Evolutionary conservation across 129 eudicot genomes (phyloP), one percentile per base, ranked within the genome.

Genomic region (Helianthus tuberosus): DNA sequence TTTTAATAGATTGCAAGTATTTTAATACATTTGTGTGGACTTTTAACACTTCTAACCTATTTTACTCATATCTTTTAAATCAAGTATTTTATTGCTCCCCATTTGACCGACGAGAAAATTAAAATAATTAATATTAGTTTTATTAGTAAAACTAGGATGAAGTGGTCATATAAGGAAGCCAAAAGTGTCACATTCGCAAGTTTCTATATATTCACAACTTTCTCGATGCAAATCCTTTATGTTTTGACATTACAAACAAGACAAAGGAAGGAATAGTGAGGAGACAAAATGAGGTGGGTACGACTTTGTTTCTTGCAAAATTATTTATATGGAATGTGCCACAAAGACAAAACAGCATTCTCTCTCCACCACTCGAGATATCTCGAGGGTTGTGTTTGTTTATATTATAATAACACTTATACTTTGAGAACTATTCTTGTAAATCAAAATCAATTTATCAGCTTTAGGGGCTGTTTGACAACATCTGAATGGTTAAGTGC

Each of bases 231-330:
- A 46, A 14, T 47, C 29, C 20, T 16, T 25, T 47, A 49, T 27
- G 43, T 48, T 47, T 68, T 68, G 17, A 48, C 25, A 12, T 48
- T 49, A 5, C 10, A 15, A 59, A 59, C 8, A 25, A 27, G 65
- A 72, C 76, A 71, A 71, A 25, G 25, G 10, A 25, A 58, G 46
- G 12, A 27, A 60, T 72, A 43, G 46, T 59, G 27, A 39, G 80
- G 74, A 44, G 74, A 76, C 80, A 76, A 66, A 1, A 55, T 67
- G 58, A 3, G 60, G 80, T 75, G 73, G 66, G 57, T 75, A 38
- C 17, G 65, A 75, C 73, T 64, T 65, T 75, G 80, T 25, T 76
- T 76, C 44, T 57, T 47, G 75, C 43, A 57, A 49, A 35, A 29
- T 39, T 62, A 58, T 59, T 20, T 14, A 11, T 46, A 27, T 38